phyloP scores from a whole-genome alignment of 169 alveolate species.

The Cryptosporidium ubiquitum region DNA sequence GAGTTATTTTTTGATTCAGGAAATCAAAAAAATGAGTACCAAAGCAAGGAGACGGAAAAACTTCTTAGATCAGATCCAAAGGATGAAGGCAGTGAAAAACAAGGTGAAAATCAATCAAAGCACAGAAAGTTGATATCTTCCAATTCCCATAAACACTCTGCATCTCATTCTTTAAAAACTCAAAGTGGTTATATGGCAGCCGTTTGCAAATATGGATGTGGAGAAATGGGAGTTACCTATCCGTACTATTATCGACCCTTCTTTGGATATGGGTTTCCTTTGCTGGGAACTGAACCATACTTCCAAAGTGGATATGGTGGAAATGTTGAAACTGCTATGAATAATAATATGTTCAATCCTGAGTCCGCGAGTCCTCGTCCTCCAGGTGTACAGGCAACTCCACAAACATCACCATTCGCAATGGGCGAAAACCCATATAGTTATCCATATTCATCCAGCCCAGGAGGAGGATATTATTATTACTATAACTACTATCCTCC shows the following conservation, averaged over 20 bases:
- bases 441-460: slow-evolving; percentile 65
- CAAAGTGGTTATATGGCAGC: slow-evolving; percentile 75
- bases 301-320: slow-evolving; percentile 80
- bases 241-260: slow-evolving; percentile 80
- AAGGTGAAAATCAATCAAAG: neutral
- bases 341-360: slow-evolving; percentile 68
- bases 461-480: slow-evolving; percentile 73
- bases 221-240: slow-evolving; percentile 77
- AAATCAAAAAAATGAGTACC: neutral
- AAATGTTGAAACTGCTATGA: slow-evolving; percentile 68
- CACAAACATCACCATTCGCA: slow-evolving; percentile 43
- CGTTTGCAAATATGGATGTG: slow-evolving; percentile 70
- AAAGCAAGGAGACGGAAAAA: slow-evolving; percentile 3
- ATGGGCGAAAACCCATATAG: slow-evolving; percentile 60
- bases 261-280: slow-evolving; percentile 79
- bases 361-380: slow-evolving; percentile 68
- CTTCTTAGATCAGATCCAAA: neutral
- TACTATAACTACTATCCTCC: slow-evolving; percentile 17
- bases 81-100: neutral
- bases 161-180: slow-evolving; percentile 58
- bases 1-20: neutral
- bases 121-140: slow-evolving; percentile 33
- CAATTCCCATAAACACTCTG: slow-evolving; percentile 44
- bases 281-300: slow-evolving; percentile 79
- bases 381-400: slow-evolving; percentile 70